Evolutionary conservation across 495 filamentous ascomycete species (phyloP), one percentile per base, ranked within the genome.

Genomic region (Sporormia fimetaria): DNA sequence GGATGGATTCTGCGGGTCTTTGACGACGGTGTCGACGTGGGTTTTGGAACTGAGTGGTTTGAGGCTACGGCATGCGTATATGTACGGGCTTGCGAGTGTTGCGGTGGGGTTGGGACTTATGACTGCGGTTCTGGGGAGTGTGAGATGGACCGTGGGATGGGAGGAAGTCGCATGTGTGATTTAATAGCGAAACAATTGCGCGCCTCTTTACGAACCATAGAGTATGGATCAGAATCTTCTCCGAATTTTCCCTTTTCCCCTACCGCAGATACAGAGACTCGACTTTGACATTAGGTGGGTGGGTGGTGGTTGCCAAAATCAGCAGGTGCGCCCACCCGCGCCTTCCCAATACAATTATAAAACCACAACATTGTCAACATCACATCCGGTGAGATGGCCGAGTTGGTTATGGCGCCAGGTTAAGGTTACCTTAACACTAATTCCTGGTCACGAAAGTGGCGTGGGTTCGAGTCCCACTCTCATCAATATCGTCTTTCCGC

Each of bases 1-100:
- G 63, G 87, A 95, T 66, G 88, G 88, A 33, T 92, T 94, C 52
- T 94, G 87, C 57, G 88, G 88, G 6, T 79, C 80, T 47, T 63
- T 84, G 54, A 94, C 87, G 8, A 96, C 88, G 7, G 75, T 96
- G n/a, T 87, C 80, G 52, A 95, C 87, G 4, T 94, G 86, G 84
- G 81, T 90, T 10, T 63, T 67, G 7, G 88, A 96, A 67, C 54
- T 94, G 55, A 73, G 74, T 44, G 75, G 73, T 2, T 54, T 94
- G 57, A 58, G 69, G 49, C 65, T 77, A 21, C 58, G 69, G 15
- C 66, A 87, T 64, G 76, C 77, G 0, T 94, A 88, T 64, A 38
- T 76, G 0, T 96, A 96, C 63, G 86, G 81, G 0, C 54, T 58
- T 0, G 43, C 56, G 25, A 95, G 83, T 59, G 67, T 94, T 1